Conservation (phyloP, 371 early-diverging fungal genomes). For the Mortierella sp. region DNA sequence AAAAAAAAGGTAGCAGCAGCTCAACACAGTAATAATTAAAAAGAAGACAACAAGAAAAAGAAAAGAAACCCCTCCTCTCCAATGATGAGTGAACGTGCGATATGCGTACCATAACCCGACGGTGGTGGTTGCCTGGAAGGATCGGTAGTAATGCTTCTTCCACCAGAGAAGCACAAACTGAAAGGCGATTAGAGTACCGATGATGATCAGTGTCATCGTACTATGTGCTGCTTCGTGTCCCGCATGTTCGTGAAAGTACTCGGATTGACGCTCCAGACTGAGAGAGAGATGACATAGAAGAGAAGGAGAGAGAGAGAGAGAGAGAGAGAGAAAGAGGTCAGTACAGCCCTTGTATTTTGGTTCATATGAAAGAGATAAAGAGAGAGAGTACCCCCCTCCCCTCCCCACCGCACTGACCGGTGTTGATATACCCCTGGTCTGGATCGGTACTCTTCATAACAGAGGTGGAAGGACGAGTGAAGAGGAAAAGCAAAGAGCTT, state of each 20-base stretch:
- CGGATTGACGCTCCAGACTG: conserved; percentile 42
- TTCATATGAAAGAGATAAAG: not conserved
- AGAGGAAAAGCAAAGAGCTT: not conserved
- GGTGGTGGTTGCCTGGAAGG: conserved; percentile 80
- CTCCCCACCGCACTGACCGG: not conserved
- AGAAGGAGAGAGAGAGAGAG: not conserved
- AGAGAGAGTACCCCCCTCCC: not conserved
- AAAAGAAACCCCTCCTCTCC: too few relatives aligned
- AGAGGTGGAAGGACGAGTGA: not conserved
- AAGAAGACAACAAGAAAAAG: too few relatives aligned
- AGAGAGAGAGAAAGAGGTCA: not conserved
- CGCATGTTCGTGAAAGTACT: conserved; percentile 52
- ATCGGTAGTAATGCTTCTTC: conserved; percentile 80
- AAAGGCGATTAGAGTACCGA: conserved; percentile 73
- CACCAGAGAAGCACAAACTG: conserved; percentile 82
- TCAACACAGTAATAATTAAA: conserved; percentile 21
- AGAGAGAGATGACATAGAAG: not conserved
- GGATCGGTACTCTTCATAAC: not conserved
- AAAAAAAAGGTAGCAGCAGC: conserved; percentile 35
- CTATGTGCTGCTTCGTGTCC: conserved; percentile 80
- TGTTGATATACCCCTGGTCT: not conserved
- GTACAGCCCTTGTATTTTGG: not conserved
- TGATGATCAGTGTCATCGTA: conserved; percentile 81
- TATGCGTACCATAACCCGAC: conserved; percentile 83
- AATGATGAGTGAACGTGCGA: too few relatives aligned